Base-by-base conservation (phyloP, 2,329 filamentous ascomycete species). In the Waltergamsia citrina region DNA sequence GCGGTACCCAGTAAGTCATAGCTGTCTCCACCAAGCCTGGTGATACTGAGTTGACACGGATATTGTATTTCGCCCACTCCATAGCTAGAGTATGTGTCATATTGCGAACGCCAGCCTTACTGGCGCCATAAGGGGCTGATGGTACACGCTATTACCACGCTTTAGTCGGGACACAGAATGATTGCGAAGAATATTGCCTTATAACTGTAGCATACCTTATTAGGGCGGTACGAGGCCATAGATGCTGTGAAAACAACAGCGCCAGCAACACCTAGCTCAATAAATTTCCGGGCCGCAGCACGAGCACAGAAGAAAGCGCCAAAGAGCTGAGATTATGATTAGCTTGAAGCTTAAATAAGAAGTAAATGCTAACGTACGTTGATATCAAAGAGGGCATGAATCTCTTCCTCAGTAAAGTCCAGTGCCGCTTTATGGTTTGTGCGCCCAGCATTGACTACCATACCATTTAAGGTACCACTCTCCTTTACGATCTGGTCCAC, bases 71-170 rank as follows among this genome's bases (percentile, higher is more conserved):
- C n/a, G 59, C 56, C 58, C 65, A 67, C 46, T 69, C 65, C 56
- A 67, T 65, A 9, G 60, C 62, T 4, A 60, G 47, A 1, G 57
- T 59, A 37, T 58, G 56, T 12, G 53, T 50, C 50, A 60, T 59
- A 43, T 59, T 59, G 17, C 53, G 50, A 12, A 59, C 50, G 12
- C 59, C 63, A 15, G 56, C 63, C 46, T 68, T 67, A 33, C 59
- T 62, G 12, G 52, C 60, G 24, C 60, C 59, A 29, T 67, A 67
- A 0, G 64, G 60, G 0, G 67, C 67, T 5, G 66, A 70, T 3
- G 67, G 69, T 8, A 63, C 67, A 11, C 65, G 67, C 34, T 63
- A n/a, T n/a, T n/a, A n/a, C n/a, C n/a, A n/a, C n/a, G n/a, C n/a
- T n/a, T n/a, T n/a, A n/a, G n/a, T n/a, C n/a, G n/a, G n/a, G n/a